Evolutionary conservation across 805 yeast genomes (phyloP).

Genomic region (Wickerhamiella dianesei): DNA sequence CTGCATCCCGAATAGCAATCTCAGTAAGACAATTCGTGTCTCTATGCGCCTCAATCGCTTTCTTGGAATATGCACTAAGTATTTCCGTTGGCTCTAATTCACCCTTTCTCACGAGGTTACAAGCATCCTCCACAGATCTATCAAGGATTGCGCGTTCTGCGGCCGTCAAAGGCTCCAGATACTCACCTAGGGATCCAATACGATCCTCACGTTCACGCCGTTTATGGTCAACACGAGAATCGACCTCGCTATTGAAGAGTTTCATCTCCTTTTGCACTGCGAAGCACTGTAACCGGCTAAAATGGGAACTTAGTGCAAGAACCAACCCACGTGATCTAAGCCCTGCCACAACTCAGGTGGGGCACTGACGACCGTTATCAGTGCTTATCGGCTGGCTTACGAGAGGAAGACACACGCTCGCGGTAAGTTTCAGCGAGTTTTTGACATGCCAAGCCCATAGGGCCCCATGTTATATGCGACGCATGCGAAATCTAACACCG

Average conservation of each 20-base stretch:
- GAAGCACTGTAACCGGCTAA: too few relatives aligned
- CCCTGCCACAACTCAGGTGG: too few relatives aligned
- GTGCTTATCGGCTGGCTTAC: too few relatives aligned
- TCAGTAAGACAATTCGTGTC: constrained; percentile 44
- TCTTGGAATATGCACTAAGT: constrained; percentile 46
- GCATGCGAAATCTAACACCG: too few relatives aligned
- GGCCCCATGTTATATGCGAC: too few relatives aligned
- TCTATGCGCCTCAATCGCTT: constrained; percentile 50
- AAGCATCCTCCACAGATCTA: constrained; percentile 32
- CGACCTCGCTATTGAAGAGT: too few relatives aligned
- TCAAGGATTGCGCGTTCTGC: constrained; percentile 28
- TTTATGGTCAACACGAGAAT: constrained; percentile 13
- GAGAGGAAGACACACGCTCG: too few relatives aligned
- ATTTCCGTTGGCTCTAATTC: constrained; percentile 37
- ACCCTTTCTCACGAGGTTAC: constrained; percentile 33
- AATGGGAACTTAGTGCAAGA: too few relatives aligned
- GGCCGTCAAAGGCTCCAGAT: constrained; percentile 27
- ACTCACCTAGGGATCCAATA: constrained; percentile 27
- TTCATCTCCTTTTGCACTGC: too few relatives aligned
- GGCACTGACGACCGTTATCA: too few relatives aligned
- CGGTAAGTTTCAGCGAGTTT: not conserved
- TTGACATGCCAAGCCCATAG: too few relatives aligned
- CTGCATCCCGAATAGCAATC: constrained; percentile 49
- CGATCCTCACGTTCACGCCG: constrained; percentile 25
- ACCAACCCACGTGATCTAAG: too few relatives aligned